Conservation (phyloP, 768 basidiomycete genomes). For the Sporobolomyces roseus region DNA sequence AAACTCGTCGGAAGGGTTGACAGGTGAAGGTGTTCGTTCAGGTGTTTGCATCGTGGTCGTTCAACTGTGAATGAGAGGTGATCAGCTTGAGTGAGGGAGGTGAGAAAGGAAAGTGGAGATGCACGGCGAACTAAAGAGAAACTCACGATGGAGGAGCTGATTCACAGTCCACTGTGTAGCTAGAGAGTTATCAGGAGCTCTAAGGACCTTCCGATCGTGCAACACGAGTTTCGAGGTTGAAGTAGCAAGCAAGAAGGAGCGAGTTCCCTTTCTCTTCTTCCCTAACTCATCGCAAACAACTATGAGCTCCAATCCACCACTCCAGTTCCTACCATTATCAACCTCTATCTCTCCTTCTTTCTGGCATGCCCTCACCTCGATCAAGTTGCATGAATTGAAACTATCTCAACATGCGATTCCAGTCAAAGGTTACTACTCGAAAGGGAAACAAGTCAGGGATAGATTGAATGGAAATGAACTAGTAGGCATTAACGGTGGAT, state of each 20-base stretch:
- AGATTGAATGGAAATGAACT: constrained; percentile 65
- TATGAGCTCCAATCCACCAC: constrained; percentile 4
- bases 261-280: background rate
- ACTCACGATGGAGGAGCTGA: too few species aligned
- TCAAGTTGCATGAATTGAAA: constrained; percentile 86
- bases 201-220: too few species aligned
- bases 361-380: constrained; percentile 80
- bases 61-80: background rate
- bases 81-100: too few species aligned
- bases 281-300: background rate
- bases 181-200: too few species aligned
- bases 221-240: too few species aligned
- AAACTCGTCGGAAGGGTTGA: constrained; percentile 1
- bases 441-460: constrained; percentile 70
- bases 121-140: too few species aligned
- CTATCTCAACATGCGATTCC: constrained; percentile 69
- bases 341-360: constrained; percentile 84
- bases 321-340: constrained; percentile 85
- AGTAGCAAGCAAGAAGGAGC: too few species aligned
- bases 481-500: constrained; percentile 62
- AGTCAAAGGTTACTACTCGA: constrained; percentile 64
- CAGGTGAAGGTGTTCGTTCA: background rate
- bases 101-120: too few species aligned
- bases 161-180: too few species aligned
- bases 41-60: constrained; percentile 9